Conservation (phyloP, 2,329 filamentous ascomycete species). For the Aspergillus sclerotialis region DNA sequence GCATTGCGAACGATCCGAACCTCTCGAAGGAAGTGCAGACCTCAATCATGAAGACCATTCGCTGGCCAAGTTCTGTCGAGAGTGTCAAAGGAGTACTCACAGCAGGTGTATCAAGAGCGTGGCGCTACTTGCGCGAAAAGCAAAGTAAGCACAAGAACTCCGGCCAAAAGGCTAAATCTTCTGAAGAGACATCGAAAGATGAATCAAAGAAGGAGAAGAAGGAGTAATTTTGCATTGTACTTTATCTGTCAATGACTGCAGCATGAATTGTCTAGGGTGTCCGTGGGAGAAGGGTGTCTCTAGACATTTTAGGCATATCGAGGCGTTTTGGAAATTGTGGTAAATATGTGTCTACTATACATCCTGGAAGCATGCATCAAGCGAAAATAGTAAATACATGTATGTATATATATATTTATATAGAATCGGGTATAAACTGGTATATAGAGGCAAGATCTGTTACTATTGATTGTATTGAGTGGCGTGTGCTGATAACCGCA, state of each 20-base stretch:
- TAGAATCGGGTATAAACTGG: too few relatives aligned
- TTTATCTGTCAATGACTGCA: conserved; percentile 6
- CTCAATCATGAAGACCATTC: conserved; percentile 80
- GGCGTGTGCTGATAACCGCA: conserved; percentile 18
- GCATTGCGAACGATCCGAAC: conserved; percentile 67
- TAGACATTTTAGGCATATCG: conserved; percentile 11
- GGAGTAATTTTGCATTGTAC: conserved; percentile 9
- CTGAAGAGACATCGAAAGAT: conserved; percentile 11
- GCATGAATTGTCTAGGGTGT: conserved; percentile 6
- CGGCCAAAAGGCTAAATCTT: conserved; percentile 20
- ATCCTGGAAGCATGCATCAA: neutral
- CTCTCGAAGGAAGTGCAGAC: conserved; percentile 64
- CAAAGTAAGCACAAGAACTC: conserved; percentile 51
- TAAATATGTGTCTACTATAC: neutral
- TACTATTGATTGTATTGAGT: conserved; percentile 1
- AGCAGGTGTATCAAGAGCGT: conserved; percentile 61
- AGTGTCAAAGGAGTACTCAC: conserved; percentile 79
- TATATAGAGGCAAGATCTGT: conserved; percentile 3
- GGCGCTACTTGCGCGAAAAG: conserved; percentile 79
- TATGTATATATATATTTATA: neutral
- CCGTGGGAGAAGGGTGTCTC: conserved; percentile 3
- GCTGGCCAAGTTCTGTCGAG: conserved; percentile 86
- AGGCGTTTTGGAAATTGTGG: conserved; percentile 8
- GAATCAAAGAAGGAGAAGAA: conserved; percentile 15
- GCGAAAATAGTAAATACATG: neutral